Base-by-base conservation (phyloP, 2,329 filamentous ascomycete species). In the Neonectria magnoliae region DNA sequence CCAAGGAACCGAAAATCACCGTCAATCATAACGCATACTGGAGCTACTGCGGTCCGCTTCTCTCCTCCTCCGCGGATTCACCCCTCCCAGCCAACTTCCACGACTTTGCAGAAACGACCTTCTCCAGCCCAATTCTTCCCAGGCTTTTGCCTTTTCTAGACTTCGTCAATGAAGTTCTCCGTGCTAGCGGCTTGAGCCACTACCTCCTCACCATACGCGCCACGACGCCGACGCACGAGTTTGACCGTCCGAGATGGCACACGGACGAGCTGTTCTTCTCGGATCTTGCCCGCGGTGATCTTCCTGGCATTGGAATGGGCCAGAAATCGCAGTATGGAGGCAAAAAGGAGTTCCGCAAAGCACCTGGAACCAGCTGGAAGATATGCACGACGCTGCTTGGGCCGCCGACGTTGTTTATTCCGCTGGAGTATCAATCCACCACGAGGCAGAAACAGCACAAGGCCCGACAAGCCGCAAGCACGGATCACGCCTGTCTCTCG, bases 171-270 rank as follows among this genome's bases (percentile, higher is more conserved):
- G 57, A 66, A 2, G 74, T 83, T 60, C 71, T 85, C 38, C n/a
- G 57, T 3, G 50, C 62, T 4, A 78, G 77, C 33, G 76, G 76
- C 4, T 68, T 82, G 5, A 67, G 75, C 4, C 73, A 84, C 69
- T 85, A 84, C 67, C 84, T 83, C 76, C 68, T 85, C 13, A 85
- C 83, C 0, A 78, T 85, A 57, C 81, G 83, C 50, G 82, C 83
- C 53, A 82, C 81, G 0, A 79, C 72, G 45, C 76, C 81, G 0
- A 82, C 80, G 0, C 48, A 68, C 33, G 81, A 84, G 27, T 85
- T 79, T 68, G 79, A 85, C 65, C 73, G 67, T 10, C 80, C 81
- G 1, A 74, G 83, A 51, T 85, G 83, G 83, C 83, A 85, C 63
- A 81, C 81, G 0, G 83, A 85, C 65, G 82, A 85, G 60, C 72